Conservation (phyloP, 2,329 filamentous ascomycete species). For the Colletotrichum tofieldiae region DNA sequence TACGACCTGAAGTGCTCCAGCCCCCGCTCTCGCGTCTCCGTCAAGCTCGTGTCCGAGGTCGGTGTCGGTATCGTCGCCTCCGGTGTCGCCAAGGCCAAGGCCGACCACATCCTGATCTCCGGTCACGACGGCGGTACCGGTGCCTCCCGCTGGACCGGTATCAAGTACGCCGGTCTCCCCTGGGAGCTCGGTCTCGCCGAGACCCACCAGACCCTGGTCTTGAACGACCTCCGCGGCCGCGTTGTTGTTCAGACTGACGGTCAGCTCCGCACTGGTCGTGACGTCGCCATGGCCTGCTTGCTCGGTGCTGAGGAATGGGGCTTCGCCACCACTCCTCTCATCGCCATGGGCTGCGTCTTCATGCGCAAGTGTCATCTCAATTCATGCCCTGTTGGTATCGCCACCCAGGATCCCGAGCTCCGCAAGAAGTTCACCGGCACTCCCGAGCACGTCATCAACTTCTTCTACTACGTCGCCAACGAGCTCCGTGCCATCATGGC, state of each 20-base stretch:
- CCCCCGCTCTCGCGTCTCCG: constrained; percentile 90
- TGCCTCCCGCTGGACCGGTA: constrained; percentile 97
- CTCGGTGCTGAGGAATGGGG: constrained; percentile 99
- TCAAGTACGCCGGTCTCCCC: constrained; percentile 97
- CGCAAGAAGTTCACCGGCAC: constrained; percentile 94
- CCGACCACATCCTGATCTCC: constrained; percentile 96
- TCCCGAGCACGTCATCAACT: constrained; percentile 98
- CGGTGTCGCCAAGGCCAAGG: constrained; percentile 97
- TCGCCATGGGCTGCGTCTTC: constrained; percentile 97
- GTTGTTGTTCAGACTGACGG: constrained; percentile 97
- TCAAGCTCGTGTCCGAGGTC: constrained; percentile 97
- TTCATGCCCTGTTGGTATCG: constrained; percentile 92
- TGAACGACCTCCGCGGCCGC: constrained; percentile 96
- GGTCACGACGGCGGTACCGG: constrained; percentile 97
- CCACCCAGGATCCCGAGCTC: constrained; percentile 94
- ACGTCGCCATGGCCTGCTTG: constrained; percentile 94
- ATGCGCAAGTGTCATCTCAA: constrained; percentile 87
- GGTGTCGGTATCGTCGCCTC: constrained; percentile 98
- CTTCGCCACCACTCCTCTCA: constrained; percentile 93
- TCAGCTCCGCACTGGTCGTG: constrained; percentile 91
- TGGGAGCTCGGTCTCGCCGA: constrained; percentile 98
- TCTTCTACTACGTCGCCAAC: constrained; percentile 98
- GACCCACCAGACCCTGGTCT: constrained; percentile 94
- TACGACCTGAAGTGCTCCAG: constrained; percentile 98
- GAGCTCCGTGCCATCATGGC: constrained; percentile 98